These are phyloP conservation scores for Vaccinium vitisidaea DNA, from an alignment of 148 eudicot species.

Conservation along the genomic window DNA sequence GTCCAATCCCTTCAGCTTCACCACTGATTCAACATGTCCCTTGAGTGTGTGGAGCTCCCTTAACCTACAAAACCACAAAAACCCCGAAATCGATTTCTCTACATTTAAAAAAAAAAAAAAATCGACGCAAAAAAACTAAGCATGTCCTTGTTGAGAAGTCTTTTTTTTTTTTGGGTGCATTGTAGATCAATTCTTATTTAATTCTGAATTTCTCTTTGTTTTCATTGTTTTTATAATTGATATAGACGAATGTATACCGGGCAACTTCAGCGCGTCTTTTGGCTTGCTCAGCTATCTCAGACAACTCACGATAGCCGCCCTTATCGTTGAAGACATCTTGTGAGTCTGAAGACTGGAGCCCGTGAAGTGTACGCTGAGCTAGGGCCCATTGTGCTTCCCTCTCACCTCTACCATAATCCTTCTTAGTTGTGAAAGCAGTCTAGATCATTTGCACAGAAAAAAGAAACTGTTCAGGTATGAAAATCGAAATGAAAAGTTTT, in stretches of 20 bases:
- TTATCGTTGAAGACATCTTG: conserved; percentile 21
- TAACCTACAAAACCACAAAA: conserved; percentile 33
- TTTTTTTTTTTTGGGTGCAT: background rate
- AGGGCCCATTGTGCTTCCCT: conserved; percentile 60
- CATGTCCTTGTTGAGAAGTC: background rate
- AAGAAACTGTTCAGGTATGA: background rate
- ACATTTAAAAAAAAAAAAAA: too few species aligned
- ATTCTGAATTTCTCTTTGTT: background rate
- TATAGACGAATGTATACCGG: conserved; percentile 29
- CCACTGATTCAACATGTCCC: conserved; percentile 67
- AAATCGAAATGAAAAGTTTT: background rate
- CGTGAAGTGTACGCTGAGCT: conserved; percentile 60
- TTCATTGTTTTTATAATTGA: background rate
- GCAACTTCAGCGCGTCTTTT: conserved; percentile 58
- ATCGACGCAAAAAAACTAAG: background rate
- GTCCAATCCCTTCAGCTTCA: conserved; percentile 66
- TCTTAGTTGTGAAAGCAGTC: conserved; percentile 58
- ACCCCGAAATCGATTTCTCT: background rate
- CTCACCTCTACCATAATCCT: conserved; percentile 58
- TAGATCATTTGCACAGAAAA: background rate
- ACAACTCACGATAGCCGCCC: conserved; percentile 26
- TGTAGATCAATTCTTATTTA: background rate
- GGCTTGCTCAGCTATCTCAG: conserved; percentile 53
- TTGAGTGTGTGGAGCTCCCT: conserved; percentile 68
- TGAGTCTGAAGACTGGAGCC: conserved; percentile 35